These are phyloP conservation scores for Fusarium goolgardi DNA, from an alignment of 2,329 filamentous ascomycete genomes.

Conservation along the genomic window DNA sequence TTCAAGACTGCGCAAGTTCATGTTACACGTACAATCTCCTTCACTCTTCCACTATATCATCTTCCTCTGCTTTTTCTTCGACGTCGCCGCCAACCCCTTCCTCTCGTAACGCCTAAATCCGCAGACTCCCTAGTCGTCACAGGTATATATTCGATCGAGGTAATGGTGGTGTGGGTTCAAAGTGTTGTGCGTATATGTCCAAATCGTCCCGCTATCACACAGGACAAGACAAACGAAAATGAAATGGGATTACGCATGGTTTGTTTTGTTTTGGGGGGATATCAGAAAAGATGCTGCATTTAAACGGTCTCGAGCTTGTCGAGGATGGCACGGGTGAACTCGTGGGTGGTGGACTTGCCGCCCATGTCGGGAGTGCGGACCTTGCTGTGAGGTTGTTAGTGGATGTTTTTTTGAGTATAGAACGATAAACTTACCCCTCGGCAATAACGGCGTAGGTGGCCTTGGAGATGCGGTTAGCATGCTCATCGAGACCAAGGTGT, in stretches of 20 bases:
- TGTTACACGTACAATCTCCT: constrained; percentile 46
- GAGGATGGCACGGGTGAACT: constrained; percentile 95
- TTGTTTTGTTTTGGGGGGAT: constrained; percentile 36
- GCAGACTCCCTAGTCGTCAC: constrained; percentile 38
- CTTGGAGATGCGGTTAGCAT: constrained; percentile 98
- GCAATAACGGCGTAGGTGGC: constrained; percentile 81
- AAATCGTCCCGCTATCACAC: constrained; percentile 14
- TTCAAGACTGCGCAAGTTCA: constrained; percentile 45
- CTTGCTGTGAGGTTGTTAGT: constrained; percentile 71
- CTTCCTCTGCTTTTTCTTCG: constrained; percentile 22
- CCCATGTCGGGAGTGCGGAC: constrained; percentile 96
- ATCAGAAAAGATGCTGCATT: constrained; percentile 49
- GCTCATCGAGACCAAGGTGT: constrained; percentile 96
- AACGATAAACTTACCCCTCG: constrained; percentile 77
- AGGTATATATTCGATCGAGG: constrained; percentile 41
- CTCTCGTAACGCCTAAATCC: constrained; percentile 39
- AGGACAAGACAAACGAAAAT: constrained; percentile 31
- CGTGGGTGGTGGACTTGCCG: constrained; percentile 86
- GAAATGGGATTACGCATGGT: constrained; percentile 30
- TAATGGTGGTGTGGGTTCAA: constrained; percentile 23
- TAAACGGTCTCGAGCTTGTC: constrained; percentile 90
- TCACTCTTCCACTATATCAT: constrained; percentile 15
- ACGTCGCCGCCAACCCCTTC: constrained; percentile 23
- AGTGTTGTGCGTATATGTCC: constrained; percentile 17
- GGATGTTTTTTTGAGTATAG: background rate